These are phyloP conservation scores for Trichoderma reesei DNA, from an alignment of 495 filamentous ascomycete species.

Conservation along the genomic window DNA sequence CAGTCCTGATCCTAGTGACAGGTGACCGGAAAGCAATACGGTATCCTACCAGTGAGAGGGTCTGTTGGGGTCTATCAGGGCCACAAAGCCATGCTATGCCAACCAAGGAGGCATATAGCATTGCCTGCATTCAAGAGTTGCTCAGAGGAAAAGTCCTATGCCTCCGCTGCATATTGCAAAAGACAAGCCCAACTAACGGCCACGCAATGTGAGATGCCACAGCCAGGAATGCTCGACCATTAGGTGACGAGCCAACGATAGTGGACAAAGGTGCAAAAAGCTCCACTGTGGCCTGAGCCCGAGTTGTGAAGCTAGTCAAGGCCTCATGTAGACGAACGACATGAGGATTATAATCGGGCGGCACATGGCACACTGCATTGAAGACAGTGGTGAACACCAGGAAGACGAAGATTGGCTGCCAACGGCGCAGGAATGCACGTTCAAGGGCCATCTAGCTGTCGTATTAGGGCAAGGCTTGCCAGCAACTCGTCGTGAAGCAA, in stretches of 20 bases:
- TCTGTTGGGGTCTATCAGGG: no score
- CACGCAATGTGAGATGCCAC: background rate
- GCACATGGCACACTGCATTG: background rate
- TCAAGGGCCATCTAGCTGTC: background rate
- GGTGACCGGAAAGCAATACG: no score
- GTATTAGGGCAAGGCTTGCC: background rate
- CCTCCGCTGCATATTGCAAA: no score
- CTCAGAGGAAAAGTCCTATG: no score
- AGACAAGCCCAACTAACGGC: no score
- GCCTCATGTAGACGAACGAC: background rate
- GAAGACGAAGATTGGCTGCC: background rate
- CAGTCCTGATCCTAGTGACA: no score
- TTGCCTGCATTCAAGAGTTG: no score
- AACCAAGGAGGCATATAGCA: no score
- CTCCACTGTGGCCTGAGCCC: background rate
- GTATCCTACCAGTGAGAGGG: no score
- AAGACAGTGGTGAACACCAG: background rate
- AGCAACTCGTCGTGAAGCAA: background rate
- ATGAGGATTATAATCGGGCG: background rate
- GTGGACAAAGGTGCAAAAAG: background rate
- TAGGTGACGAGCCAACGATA: background rate
- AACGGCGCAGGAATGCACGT: background rate
- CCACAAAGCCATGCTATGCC: no score
- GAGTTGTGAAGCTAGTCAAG: background rate
- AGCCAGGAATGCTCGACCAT: background rate